Base-by-base conservation (phyloP, 306 rosid species). In the Fragaria iinumae region DNA sequence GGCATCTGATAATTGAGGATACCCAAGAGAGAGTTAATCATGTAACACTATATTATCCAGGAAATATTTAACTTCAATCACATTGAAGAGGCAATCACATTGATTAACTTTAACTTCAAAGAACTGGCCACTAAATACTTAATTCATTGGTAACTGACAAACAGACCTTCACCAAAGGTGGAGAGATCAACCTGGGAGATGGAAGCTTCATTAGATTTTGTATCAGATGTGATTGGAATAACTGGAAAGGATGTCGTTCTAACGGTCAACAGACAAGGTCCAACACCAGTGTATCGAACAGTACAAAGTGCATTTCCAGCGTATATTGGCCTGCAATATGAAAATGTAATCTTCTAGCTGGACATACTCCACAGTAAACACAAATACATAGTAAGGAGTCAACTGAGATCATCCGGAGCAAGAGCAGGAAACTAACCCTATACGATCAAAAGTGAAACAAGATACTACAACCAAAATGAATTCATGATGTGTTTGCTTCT, bases 251-350 rank as follows among this genome's bases (percentile, higher is more conserved):
- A 94, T 68, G 96, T 94, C 57, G 97, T 82, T 85, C 98, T 80
- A 76, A 94, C 78, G 20, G 96, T 92, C 85, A 94, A 78, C 84
- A 94, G 68, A 82, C 98, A 94, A 76, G 98, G 98, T 80, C 78
- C 89, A 82, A 83, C 80, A 73, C 97, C 97, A 12, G 88, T 83
- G 73, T 94, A 91, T 80, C 86, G 87, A 74, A 91, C 93, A 0
- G 91, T 91, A 82, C 88, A 89, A 79, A 91, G 95, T 20, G 98
- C 97, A 85, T 94, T 94, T 66, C 98, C 98, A 59, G 98, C 98
- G 84, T 91, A 94, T 84, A 89, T 91, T 53, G 98, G 98, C 94
- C 98, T 94, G 92, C 68, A 73, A 80, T 52, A 77, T 62, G 79
- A 83, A 77, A 77, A 76, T 25, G 66, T 50, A 55, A 74, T 75